Evolutionary conservation across 192 early-diverging fungal genomes (phyloP).

Genomic region (Entophlyctis helioformis): DNA sequence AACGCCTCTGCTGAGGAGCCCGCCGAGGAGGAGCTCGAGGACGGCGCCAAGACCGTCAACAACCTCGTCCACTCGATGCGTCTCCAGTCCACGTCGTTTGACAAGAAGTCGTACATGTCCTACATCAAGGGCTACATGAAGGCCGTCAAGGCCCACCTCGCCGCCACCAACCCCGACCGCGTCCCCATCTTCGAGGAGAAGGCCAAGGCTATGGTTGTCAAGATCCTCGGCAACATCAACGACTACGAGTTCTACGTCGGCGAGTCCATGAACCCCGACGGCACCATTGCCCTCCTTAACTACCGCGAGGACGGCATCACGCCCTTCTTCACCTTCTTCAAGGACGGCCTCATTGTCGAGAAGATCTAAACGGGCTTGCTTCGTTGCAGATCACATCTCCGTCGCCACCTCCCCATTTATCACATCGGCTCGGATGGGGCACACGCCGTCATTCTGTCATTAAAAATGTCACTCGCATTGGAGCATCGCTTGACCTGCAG

Average conservation of each 20-base stretch:
- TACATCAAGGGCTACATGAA: conserved; percentile 96
- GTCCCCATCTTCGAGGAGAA: conserved; percentile 52
- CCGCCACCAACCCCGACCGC: conserved; percentile 45
- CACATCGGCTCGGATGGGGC: no score
- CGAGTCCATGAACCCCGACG: conserved; percentile 77
- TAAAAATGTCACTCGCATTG: no score
- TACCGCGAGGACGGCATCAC: conserved; percentile 90
- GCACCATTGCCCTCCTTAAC: conserved; percentile 81
- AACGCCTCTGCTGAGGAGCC: conserved; percentile 76
- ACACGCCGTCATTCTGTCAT: no score
- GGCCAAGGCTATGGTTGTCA: conserved; percentile 56
- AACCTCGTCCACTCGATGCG: conserved; percentile 75
- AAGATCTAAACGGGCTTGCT: no score
- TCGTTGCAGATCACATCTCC: no score
- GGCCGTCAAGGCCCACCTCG: conserved; percentile 53
- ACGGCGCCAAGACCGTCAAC: conserved; percentile 55
- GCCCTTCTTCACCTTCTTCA: conserved; percentile 86
- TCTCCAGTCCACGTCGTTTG: conserved; percentile 61
- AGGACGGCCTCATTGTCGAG: conserved; percentile 64
- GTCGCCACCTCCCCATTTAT: no score
- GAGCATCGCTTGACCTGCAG: no score
- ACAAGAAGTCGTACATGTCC: conserved; percentile 82
- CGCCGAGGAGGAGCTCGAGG: conserved; percentile 54
- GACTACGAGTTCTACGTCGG: conserved; percentile 88
- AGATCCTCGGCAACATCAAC: conserved; percentile 67